These are phyloP conservation scores for Calvatia gigantea DNA, from an alignment of 768 basidiomycete species.

Conservation along the genomic window DNA sequence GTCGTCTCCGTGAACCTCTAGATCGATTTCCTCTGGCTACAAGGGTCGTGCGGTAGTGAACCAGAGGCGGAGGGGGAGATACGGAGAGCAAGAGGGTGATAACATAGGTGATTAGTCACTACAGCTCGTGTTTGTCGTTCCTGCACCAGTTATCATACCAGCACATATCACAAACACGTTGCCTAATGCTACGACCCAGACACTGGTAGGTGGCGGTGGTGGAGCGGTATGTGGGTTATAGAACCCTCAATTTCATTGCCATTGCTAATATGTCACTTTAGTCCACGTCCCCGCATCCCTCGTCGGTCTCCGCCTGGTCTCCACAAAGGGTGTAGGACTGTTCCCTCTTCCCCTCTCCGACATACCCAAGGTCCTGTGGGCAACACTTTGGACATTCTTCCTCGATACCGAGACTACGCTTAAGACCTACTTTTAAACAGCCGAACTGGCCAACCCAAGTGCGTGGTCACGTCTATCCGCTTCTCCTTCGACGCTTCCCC, in stretches of 20 bases:
- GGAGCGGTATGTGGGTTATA: conserved; percentile 41
- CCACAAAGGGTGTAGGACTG: conserved; percentile 25
- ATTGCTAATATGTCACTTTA: conserved; percentile 22
- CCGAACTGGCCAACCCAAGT: conserved; percentile 51
- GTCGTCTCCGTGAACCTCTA: not conserved
- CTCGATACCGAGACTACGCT: conserved; percentile 60
- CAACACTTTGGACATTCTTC: conserved; percentile 49
- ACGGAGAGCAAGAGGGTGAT: conserved; percentile 21
- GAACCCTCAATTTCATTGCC: not conserved
- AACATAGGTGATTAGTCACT: conserved; percentile 50
- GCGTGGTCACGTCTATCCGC: conserved; percentile 16
- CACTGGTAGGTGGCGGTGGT: conserved; percentile 58
- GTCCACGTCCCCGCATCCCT: conserved; percentile 48
- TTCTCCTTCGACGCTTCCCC: conserved; percentile 18
- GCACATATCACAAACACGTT: conserved; percentile 47
- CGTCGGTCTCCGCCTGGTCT: conserved; percentile 47
- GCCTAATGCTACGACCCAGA: conserved; percentile 49
- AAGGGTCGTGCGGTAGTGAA: not conserved
- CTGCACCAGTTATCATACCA: conserved; percentile 49
- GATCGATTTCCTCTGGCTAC: conserved; percentile 15
- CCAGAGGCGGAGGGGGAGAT: not conserved
- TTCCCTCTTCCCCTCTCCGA: conserved; percentile 38
- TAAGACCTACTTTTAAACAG: conserved; percentile 69
- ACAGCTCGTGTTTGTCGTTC: conserved; percentile 53
- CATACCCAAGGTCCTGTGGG: conserved; percentile 38